Base-by-base conservation (phyloP, 2,329 filamentous ascomycete species). In the Ophiocordyceps camponoti-leonardi region DNA sequence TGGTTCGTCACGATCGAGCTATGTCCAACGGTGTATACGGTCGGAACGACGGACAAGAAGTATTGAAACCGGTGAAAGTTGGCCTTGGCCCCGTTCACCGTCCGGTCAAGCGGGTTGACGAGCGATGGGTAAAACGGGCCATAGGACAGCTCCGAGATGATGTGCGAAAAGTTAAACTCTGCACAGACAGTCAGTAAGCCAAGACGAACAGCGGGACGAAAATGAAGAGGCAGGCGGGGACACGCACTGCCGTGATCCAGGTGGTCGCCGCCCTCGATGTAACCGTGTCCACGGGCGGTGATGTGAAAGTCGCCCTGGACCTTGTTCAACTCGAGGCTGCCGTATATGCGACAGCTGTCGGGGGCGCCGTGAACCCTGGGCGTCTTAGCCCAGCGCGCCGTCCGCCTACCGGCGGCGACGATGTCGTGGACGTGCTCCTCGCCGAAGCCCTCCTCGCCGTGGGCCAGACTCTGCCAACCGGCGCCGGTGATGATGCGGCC, bases 271-370 rank as follows among this genome's bases (percentile, higher is more conserved):
- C 78, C 71, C 58, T 88, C 86, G 63, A 77, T 75, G 63, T 98
- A 98, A n/a, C 92, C 92, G 62, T 96, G 90, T 0, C 92, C 92
- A 49, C 87, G 69, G 3, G 92, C 92, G 2, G 92, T 98, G 57
- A 98, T 92, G 61, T 98, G 92, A 59, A 98, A 96, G 62, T 98
- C 90, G 4, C 90, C 92, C 64, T 95, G 90, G 41, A 98, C 92
- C 67, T 93, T 94, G 64, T 98, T 98, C 53, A 93, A 75, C 53
- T 94, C 83, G 61, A 98, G 63, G 55, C 79, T 93, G 31, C 92
- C 92, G 61, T 78, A 98, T 50, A 98, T 79, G 43, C 92, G 78
- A 62, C 92, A 98, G 50, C 83, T 83, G 61, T 94, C 84, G 16
- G 72, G 63, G 20, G 56, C 54, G 4, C 67, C 66, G 58, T 71